A percentile compares a stretch with the other conserved stretches of the same genome.
Conservation (phyloP, 495 filamentous ascomycete genomes). For the Penicillium lagena region DNA sequence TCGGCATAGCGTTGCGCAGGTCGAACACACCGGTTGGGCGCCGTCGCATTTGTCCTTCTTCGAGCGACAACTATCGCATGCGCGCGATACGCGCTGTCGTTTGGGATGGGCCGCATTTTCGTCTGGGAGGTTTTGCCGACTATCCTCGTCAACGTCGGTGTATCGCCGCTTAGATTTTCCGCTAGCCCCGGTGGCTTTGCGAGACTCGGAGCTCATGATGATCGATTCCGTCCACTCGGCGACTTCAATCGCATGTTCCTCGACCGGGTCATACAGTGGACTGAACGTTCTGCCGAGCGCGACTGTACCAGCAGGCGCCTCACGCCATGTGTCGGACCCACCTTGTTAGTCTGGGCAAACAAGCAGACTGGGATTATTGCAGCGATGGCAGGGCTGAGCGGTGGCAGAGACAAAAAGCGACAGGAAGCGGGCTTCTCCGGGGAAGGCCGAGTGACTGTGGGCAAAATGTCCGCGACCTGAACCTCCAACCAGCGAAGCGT, state of each 20-base stretch:
- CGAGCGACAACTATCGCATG: slow-evolving; percentile 62
- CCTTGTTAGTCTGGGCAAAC: neutral
- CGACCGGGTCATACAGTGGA: slow-evolving; percentile 12
- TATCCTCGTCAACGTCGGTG: slow-evolving; percentile 26
- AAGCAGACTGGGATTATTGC: neutral
- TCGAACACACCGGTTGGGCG: slow-evolving; percentile 52
- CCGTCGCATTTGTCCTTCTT: slow-evolving; percentile 66
- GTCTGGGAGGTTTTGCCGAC: slow-evolving; percentile 18
- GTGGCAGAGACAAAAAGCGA: neutral
- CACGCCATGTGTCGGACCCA: slow-evolving; percentile 12
- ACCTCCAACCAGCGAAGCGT: neutral
- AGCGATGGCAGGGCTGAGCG: neutral
- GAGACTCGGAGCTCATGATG: slow-evolving; percentile 38
- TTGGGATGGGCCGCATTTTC: slow-evolving; percentile 27
- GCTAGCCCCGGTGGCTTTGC: slow-evolving; percentile 26
- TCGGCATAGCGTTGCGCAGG: slow-evolving; percentile 53
- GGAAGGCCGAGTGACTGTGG: slow-evolving; percentile 9
- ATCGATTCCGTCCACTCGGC: slow-evolving; percentile 29
- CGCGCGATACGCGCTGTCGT: slow-evolving; percentile 51
- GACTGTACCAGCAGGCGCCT: slow-evolving; percentile 4
- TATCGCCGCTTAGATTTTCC: slow-evolving; percentile 30
- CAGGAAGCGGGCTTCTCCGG: slow-evolving; percentile 9
- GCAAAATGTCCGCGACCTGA: neutral
- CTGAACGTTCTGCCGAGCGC: slow-evolving; percentile 31
- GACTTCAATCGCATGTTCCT: slow-evolving; percentile 27